phyloP scores from a whole-genome alignment of 2,329 filamentous ascomycete species.

The Uncinocarpus reesii region DNA sequence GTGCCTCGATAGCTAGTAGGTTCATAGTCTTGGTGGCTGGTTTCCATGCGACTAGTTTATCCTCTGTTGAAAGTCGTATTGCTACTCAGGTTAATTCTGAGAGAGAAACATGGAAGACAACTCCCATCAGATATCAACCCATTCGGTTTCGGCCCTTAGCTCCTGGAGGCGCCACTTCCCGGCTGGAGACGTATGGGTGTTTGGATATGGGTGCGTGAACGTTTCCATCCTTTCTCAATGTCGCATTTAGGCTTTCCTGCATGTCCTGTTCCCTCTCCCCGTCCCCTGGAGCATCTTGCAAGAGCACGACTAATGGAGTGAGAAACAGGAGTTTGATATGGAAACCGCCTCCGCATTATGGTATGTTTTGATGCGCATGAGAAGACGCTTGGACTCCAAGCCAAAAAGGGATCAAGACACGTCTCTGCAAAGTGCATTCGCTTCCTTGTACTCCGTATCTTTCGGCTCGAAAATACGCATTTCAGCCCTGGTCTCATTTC shows the following conservation, averaged over 20 bases:
- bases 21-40: too few species aligned
- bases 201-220: constrained; percentile 74
- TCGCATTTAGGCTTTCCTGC: neutral
- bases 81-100: neutral
- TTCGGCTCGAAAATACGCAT: neutral
- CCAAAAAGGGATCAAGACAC: neutral
- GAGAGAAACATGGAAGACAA: neutral
- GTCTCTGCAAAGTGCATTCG: neutral
- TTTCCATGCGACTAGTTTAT: too few species aligned
- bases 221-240: neutral
- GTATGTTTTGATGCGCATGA: constrained; percentile 41
- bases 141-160: constrained; percentile 5
- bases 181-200: constrained; percentile 76
- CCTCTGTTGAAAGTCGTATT: too few species aligned
- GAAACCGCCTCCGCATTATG: constrained; percentile 94
- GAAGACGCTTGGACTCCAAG: neutral
- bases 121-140: constrained; percentile 3
- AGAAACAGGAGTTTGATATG: constrained; percentile 74
- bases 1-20: too few species aligned
- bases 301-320: neutral
- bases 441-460: neutral
- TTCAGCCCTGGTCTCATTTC: neutral
- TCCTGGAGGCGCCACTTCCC: constrained; percentile 38
- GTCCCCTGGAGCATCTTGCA: neutral
- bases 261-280: neutral